Base-by-base conservation (phyloP, 1,139 yeast species). In the Debaryomyces robertsiae region DNA sequence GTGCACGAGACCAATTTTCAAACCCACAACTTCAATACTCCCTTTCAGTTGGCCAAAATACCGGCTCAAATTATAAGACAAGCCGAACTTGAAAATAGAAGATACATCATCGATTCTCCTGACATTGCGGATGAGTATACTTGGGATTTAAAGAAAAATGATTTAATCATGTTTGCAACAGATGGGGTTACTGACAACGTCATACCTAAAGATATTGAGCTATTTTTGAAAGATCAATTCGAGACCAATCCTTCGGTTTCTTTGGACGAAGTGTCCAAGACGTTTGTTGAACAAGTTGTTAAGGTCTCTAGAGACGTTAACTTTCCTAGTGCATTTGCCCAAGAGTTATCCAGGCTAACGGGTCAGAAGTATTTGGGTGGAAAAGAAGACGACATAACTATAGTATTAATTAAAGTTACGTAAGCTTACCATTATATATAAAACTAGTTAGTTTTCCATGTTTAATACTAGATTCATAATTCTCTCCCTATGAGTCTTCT, bases 131-230 rank as follows among this genome's bases (percentile, higher is more conserved):
- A 77, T 46, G 68, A 65, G 49, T 73, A 72, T 49, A 47, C 50
- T 10, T 73, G 77, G 77, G 60, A 82, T 45, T 63, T 87, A 38
- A 53, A 81, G 52, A 77, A 75, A 43, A 81, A 82, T 36, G 98
- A 93, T 60, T 67, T 93, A 10, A 79, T 93, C 3, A 65, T 93
- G 44, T 82, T 91, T 57, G 94, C 95, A 32, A 89, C 98, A 1
- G 98, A 93, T 65, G 98, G 98, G 19, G 85, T 93, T 38, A 82
- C 88, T 17, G 98, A 93, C 63, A 93, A 93, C 60, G 79, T 91
- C 34, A 76, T 80, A 30, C 74, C 84, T 1, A 78, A 79, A 40
- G 96, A 90, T 57, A 83, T 90, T 40, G 89, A 82, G 51, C 57
- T 75, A 10, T 82, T 72, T 49, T 62, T 82, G 44, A 65, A 65